Conservation (phyloP, 1,139 yeast genomes). For the Lodderomyces beijingensis region DNA sequence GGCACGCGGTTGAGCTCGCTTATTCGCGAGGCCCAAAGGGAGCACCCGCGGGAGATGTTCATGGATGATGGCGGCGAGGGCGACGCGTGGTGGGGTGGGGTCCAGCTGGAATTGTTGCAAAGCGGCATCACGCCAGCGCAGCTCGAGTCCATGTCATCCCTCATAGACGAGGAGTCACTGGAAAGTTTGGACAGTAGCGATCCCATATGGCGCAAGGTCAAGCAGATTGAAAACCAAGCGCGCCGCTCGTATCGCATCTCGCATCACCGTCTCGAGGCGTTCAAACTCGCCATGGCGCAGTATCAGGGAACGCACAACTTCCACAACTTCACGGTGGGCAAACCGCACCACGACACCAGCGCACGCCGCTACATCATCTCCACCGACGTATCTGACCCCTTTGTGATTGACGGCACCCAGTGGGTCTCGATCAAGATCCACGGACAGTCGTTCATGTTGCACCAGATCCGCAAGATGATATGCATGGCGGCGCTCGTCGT, state of each 20-base stretch:
- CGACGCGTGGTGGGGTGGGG: constrained; percentile 63
- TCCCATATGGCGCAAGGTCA: constrained; percentile 45
- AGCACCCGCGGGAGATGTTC: constrained; percentile 56
- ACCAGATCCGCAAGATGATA: constrained; percentile 97
- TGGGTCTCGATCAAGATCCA: constrained; percentile 96
- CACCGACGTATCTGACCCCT: constrained; percentile 82
- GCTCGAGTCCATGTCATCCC: constrained; percentile 8
- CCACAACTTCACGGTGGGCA: constrained; percentile 92
- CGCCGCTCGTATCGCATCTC: constrained; percentile 71
- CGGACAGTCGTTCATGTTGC: constrained; percentile 98
- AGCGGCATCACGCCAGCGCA: constrained; percentile 50
- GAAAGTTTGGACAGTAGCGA: not conserved
- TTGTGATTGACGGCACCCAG: constrained; percentile 87
- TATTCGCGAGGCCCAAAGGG: constrained; percentile 48
- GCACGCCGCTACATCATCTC: constrained; percentile 78
- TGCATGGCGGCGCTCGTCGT: constrained; percentile 88
- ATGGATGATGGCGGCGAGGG: constrained; percentile 64
- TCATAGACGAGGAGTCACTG: not conserved
- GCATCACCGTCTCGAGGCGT: constrained; percentile 51
- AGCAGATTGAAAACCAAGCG: constrained; percentile 60
- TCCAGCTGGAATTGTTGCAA: constrained; percentile 39
- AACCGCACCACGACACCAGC: constrained; percentile 80
- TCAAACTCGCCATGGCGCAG: constrained; percentile 65
- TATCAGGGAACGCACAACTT: constrained; percentile 90
- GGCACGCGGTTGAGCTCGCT: constrained; percentile 57